Evolutionary conservation across 345 rosid species (phyloP), one percentile per base, ranked within the genome.

Genomic region (Angophora floribunda): DNA sequence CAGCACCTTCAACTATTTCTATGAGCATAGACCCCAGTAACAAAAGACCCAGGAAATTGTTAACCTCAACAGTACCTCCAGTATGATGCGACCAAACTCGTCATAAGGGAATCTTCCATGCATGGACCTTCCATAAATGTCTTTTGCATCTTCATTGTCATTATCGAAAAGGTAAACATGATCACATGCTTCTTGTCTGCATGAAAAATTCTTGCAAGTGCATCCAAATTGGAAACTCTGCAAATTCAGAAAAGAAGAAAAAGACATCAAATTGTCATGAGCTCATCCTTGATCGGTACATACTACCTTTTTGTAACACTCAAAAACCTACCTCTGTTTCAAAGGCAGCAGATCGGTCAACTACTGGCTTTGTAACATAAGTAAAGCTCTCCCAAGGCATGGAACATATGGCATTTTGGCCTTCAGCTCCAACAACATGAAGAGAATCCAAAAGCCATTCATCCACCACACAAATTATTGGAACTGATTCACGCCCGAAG

Each of bases 111-210:
- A 97, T 91, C 98, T 95, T 57, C 93, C 95, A 87, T 41, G 87
- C 97, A 98, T 94, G 80, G 97, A 89, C 88, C 92, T 95, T 86
- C 99, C 99, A 87, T 91, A 88, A 88, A 94, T 92, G 93, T 98
- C 99, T 92, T 92, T 96, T 88, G 99, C 99, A 86, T 96, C 99
- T 90, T 96, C 99, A 87, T 95, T 96, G 92, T 98, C 99, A 90
- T 92, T 93, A 89, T 91, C 95, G 45, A 97, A 98, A 89, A 97
- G 99, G 94, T 98, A 97, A n/a, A 96, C 96, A 26, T 96, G 99
- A 91, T 95, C 97, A 92, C 99, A 98, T 65, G 93, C 92, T 91
- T 90, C 93, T 89, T 98, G 95, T 86, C 87, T 88, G 92, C 99
- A 98, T 32, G 90, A 79, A 86, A 96, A 90, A 88, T 93, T 85